Percentiles rank a stretch among this genome's conserved stretches.
These are phyloP conservation scores for Flaveria brownii DNA, from an alignment of 129 eudicot genomes.

Conservation along the genomic window DNA sequence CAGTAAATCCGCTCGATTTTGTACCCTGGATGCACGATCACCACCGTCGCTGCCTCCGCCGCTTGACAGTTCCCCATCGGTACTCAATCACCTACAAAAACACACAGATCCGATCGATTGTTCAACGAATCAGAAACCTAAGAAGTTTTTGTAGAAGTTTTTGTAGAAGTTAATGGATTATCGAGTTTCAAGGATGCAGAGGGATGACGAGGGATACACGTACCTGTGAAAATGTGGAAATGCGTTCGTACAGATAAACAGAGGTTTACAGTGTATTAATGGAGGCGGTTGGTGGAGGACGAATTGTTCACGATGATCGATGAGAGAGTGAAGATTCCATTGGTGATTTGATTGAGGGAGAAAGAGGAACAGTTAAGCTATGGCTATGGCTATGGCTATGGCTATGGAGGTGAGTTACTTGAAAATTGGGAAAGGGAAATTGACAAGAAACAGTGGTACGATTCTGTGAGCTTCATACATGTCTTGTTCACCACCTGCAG, in stretches of 20 bases:
- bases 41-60: slow-evolving; percentile 80
- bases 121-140: background rate
- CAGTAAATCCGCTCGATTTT: slow-evolving; percentile 67
- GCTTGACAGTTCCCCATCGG: slow-evolving; percentile 89
- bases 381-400: slow-evolving; percentile 12
- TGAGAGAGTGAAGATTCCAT: slow-evolving; percentile 29
- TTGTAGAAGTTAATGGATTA: background rate
- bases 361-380: background rate
- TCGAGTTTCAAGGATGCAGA: background rate
- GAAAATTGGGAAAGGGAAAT: slow-evolving; percentile 33
- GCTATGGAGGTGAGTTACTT: slow-evolving; percentile 22
- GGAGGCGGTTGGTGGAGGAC: slow-evolving; percentile 11
- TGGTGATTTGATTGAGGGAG: slow-evolving; percentile 36
- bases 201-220: slow-evolving; percentile 17
- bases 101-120: slow-evolving; percentile 1
- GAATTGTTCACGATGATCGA: slow-evolving; percentile 21
- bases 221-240: slow-evolving; percentile 19
- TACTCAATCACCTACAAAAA: background rate
- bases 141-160: too few species aligned
- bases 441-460: slow-evolving; percentile 29
- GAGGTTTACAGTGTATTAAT: slow-evolving; percentile 2
- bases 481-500: slow-evolving; percentile 17
- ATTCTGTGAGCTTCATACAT: slow-evolving; percentile 13
- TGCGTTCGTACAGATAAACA: background rate
- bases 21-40: slow-evolving; percentile 61